Conservation (phyloP, 257 asterid genomes). For the Solanum paucissectum region DNA sequence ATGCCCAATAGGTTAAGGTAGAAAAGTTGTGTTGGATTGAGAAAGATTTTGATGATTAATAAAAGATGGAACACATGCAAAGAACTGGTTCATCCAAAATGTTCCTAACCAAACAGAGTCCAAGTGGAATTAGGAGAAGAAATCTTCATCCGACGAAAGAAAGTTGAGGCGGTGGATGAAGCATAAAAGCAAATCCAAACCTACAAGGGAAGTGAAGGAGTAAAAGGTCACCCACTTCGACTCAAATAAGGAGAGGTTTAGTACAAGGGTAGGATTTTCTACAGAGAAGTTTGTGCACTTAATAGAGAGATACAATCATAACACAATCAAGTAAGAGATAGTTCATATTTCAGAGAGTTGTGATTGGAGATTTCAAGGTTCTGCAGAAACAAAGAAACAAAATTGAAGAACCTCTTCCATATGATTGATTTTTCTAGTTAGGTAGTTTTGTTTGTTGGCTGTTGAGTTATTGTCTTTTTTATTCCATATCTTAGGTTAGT, state of each 20-base stretch:
- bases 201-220: not conserved
- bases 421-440: not conserved
- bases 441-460: not conserved
- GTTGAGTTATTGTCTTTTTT: not conserved
- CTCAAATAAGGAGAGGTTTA: no score
- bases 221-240: not conserved
- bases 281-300: not conserved
- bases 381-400: not conserved
- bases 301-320: not conserved
- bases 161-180: not conserved
- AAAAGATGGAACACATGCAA: not conserved
- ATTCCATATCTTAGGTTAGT: not conserved
- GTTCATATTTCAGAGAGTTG: not conserved
- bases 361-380: not conserved
- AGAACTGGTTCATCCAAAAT: not conserved
- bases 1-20: not conserved
- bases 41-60: not conserved
- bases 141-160: not conserved
- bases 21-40: not conserved
- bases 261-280: not conserved
- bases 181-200: not conserved
- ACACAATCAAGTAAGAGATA: not conserved
- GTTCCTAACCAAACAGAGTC: not conserved
- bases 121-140: not conserved
- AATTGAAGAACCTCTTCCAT: not conserved